These are phyloP conservation scores for Stagonosporopsis tanaceti DNA, from an alignment of 2,329 filamentous ascomycete genomes.

Conservation along the genomic window DNA sequence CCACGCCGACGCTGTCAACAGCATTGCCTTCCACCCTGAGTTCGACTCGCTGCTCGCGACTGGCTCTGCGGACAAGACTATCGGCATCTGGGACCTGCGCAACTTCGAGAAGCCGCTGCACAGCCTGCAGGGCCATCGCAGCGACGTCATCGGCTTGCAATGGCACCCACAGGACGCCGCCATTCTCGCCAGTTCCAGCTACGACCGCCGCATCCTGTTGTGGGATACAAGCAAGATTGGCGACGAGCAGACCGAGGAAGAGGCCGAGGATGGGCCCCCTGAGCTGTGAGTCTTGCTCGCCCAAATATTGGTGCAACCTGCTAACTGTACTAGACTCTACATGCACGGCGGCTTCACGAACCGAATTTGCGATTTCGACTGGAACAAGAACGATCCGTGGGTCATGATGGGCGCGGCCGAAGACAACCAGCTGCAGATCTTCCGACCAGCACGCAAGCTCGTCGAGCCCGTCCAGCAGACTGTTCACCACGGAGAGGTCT, in stretches of 20 bases:
- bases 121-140: constrained; percentile 84
- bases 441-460: constrained; percentile 51
- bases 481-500: constrained; percentile 50
- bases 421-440: constrained; percentile 95
- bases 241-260: constrained; percentile 93
- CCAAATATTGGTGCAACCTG: neutral
- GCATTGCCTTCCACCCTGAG: constrained; percentile 91
- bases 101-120: constrained; percentile 91
- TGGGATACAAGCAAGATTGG: constrained; percentile 95
- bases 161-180: constrained; percentile 94
- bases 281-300: constrained; percentile 74
- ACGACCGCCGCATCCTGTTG: constrained; percentile 92
- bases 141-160: constrained; percentile 87
- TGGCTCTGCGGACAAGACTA: constrained; percentile 92
- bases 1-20: constrained; percentile 92
- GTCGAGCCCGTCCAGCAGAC: constrained; percentile 48
- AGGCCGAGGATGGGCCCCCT: constrained; percentile 91
- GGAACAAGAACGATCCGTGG: constrained; percentile 98
- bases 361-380: constrained; percentile 94
- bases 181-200: constrained; percentile 88
- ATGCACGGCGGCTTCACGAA: constrained; percentile 99
- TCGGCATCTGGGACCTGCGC: constrained; percentile 93
- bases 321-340: constrained; percentile 70
- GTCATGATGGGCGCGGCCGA: constrained; percentile 94
- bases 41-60: constrained; percentile 92